Evolutionary conservation across 1,284 basidiomycete genomes (phyloP).

Genomic region (Ceratobasidium sp.): DNA sequence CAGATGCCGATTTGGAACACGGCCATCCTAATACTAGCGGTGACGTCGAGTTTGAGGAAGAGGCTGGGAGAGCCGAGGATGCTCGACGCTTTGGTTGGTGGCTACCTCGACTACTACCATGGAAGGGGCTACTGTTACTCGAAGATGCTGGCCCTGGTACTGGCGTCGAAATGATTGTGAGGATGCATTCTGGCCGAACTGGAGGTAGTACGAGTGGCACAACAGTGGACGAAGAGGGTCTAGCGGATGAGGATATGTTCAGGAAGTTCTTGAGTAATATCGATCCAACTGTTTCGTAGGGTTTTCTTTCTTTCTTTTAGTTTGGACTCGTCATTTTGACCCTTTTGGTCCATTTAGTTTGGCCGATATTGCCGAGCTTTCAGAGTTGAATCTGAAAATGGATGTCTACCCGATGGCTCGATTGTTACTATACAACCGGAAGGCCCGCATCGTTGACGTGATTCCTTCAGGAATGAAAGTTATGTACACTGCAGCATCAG

Average conservation of each 20-base stretch:
- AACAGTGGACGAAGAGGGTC: conserved; percentile 26
- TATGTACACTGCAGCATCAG: conserved; percentile 77
- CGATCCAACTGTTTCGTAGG: conserved; percentile 62
- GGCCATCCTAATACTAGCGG: conserved; percentile 52
- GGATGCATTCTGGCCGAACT: conserved; percentile 21
- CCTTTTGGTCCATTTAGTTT: conserved; percentile 58
- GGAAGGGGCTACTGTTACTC: conserved; percentile 41
- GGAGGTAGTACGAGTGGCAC: conserved; percentile 43
- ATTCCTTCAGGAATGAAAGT: conserved; percentile 84
- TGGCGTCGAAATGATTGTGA: conserved; percentile 26
- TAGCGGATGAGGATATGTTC: conserved; percentile 35
- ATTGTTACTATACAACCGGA: conserved; percentile 88
- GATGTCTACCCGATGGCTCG: conserved; percentile 88
- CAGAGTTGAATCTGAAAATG: conserved; percentile 86
- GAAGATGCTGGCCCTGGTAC: conserved; percentile 29
- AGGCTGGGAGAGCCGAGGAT: conserved; percentile 46
- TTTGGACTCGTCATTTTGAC: not conserved
- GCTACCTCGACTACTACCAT: conserved; percentile 40
- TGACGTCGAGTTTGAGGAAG: conserved; percentile 57
- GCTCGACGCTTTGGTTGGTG: conserved; percentile 42
- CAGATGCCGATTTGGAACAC: conserved; percentile 54
- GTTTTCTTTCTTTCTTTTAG: conserved; percentile 41
- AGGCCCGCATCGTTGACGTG: conserved; percentile 88
- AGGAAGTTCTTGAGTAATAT: conserved; percentile 26
- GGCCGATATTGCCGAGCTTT: conserved; percentile 81